Base-by-base conservation (phyloP, 225 moss, liverwort and hornwort species). In the Bryum argenteum region DNA sequence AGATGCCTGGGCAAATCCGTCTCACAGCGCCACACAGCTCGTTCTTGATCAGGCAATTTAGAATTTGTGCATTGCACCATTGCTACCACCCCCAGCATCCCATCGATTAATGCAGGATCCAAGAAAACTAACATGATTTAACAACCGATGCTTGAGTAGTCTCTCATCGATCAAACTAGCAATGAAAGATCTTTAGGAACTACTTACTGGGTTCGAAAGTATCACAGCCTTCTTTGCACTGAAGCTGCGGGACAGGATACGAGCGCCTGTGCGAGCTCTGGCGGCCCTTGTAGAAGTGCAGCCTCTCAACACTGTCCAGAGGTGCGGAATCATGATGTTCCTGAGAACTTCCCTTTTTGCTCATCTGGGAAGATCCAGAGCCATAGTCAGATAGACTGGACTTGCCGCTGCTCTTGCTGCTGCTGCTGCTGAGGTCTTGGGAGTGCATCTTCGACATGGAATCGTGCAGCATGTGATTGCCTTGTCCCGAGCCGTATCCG, bases 1-100 rank as follows among this genome's bases (percentile, higher is more conserved):
- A 94, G 85, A 78, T 89, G 90, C 28, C 67, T 73, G 0, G 88
- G 90, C 53, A 94, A 69, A 71, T 94, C 81, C 8, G 87, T 65
- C 77, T 94, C 84, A 63, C 91, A 91, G 5, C 62, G 87, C 90
- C 94, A 91, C 24, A 75, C 65, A 3, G 83, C 80, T 7, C 15
- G 28, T 58, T 75, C 69, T 67, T 73, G 64, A 23, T 78, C 61
- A 33, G 41, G 40, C 59, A 56, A 65, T 58, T 78, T 70, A n/a
- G 51, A 21, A 26, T 76, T 81, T 6, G 66, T 63, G 11, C 85
- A 85, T 61, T 70, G 58, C 67, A 85, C 77, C 63, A 65, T 63
- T 18, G 74, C 77, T 85, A 67, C 61, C 44, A 69, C 56, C 41
- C 57, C 65, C 18, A 69, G 15, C 54, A 40, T 15, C 26, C 45